Evolutionary conservation across 2,329 filamentous ascomycete genomes (phyloP).

Genomic region (Fusarium neocosmosporiellum): DNA sequence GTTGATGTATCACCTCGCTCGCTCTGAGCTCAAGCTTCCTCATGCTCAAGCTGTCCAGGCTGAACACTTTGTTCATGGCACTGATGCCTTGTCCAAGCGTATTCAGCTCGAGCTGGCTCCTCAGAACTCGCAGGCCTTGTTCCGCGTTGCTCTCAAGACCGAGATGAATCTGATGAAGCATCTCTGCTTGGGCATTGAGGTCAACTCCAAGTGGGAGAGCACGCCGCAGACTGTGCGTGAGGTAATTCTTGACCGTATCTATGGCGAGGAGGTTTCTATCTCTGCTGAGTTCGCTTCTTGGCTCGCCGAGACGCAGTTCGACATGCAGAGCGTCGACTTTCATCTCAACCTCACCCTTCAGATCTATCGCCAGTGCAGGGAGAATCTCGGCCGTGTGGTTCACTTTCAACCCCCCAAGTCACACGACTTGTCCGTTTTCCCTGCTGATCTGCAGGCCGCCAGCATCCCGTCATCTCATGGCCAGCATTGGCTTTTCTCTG

Average conservation of each 20-base stretch:
- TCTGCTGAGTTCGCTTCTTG: conserved; percentile 11
- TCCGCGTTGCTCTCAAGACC: conserved; percentile 15
- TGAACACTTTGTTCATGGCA: conserved; percentile 20
- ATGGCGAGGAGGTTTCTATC: conserved; percentile 9
- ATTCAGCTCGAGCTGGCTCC: conserved; percentile 21
- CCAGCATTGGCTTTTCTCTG: neutral
- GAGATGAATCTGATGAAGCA: conserved; percentile 26
- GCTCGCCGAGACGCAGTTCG: neutral
- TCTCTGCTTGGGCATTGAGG: conserved; percentile 17
- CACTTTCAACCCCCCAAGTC: neutral
- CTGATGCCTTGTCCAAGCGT: conserved; percentile 9
- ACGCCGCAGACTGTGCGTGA: conserved; percentile 17
- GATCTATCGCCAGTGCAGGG: conserved; percentile 17
- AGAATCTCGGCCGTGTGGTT: conserved; percentile 1
- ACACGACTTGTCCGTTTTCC: neutral
- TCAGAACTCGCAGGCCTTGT: conserved; percentile 6
- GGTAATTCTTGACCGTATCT: conserved; percentile 13
- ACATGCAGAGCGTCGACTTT: conserved; percentile 19
- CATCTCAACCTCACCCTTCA: conserved; percentile 18
- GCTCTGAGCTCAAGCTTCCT: conserved; percentile 13
- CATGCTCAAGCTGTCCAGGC: conserved; percentile 18
- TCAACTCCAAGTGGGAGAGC: conserved; percentile 20
- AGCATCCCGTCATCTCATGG: neutral
- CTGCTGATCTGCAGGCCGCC: neutral
- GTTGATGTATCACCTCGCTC: conserved; percentile 18